Percentiles rank a stretch among this genome's conserved stretches.
Evolutionary conservation across 2,329 filamentous ascomycete genomes (phyloP).

Genomic region (Esteya vermicola): DNA sequence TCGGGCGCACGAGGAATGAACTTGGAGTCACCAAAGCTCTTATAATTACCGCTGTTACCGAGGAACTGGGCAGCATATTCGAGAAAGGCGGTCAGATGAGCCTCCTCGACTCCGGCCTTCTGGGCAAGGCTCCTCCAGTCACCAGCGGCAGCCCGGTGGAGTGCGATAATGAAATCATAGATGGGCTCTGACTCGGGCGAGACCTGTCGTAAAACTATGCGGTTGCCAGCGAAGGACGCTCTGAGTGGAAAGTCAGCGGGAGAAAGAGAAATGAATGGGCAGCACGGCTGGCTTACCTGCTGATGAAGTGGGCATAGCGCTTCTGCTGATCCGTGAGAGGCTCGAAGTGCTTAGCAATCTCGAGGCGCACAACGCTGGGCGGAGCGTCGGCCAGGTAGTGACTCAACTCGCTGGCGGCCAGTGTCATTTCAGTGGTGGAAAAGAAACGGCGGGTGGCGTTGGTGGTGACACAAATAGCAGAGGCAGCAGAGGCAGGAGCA

Average conservation of each 20-base stretch:
- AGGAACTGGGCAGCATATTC: constrained; percentile 69
- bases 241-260: constrained; percentile 22
- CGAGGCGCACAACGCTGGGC: constrained; percentile 72
- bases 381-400: constrained; percentile 88
- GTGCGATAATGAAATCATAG: constrained; percentile 64
- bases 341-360: constrained; percentile 88
- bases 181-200: constrained; percentile 71
- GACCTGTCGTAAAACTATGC: constrained; percentile 67
- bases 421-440: constrained; percentile 21
- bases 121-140: constrained; percentile 56
- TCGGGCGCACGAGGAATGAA: constrained; percentile 61
- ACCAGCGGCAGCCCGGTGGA: constrained; percentile 52
- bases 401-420: constrained; percentile 46
- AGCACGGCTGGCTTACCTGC: constrained; percentile 38
- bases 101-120: constrained; percentile 48
- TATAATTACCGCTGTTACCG: constrained; percentile 73
- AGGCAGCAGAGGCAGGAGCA: no score
- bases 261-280: neutral
- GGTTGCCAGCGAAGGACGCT: constrained; percentile 61
- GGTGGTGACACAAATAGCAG: no score
- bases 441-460: neutral
- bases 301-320: constrained; percentile 83
- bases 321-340: constrained; percentile 62
- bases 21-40: constrained; percentile 75
- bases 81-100: constrained; percentile 54